phyloP scores from a whole-genome alignment of 257 asterid species.

The Catharanthus roseus region DNA sequence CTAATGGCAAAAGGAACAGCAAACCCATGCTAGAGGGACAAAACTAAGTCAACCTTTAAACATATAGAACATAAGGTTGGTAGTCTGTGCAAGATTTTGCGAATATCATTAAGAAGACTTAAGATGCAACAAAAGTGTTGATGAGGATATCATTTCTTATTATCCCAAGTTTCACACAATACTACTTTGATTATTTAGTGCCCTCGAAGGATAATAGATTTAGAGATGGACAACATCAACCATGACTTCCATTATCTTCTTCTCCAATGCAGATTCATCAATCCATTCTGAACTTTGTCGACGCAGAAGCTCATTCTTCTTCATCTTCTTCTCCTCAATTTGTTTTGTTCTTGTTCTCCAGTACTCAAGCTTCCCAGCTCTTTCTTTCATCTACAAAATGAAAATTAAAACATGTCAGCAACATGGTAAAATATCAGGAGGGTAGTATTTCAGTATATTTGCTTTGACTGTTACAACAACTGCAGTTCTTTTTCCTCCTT shows the following conservation, averaged over 20 bases:
- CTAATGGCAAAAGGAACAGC: not conserved
- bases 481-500: no score
- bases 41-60: not conserved
- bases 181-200: not conserved
- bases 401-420: constrained; percentile 1
- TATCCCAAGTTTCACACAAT: not conserved
- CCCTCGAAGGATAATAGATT: not conserved
- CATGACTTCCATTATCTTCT: constrained; percentile 17
- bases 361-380: constrained; percentile 70
- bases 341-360: constrained; percentile 66
- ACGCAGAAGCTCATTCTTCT: constrained; percentile 46
- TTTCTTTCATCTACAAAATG: constrained; percentile 55
- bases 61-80: not conserved
- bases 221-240: constrained; percentile 11
- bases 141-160: not conserved
- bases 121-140: not conserved
- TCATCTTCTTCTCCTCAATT: constrained; percentile 44
- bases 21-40: not conserved
- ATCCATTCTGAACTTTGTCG: constrained; percentile 64
- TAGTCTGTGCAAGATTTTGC: not conserved
- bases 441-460: not conserved
- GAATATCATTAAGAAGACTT: not conserved
- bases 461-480: not conserved
- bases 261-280: constrained; percentile 40
- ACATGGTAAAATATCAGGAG: not conserved